Evolutionary conservation across 306 rosid species (phyloP), one percentile per base, ranked within the genome.

Genomic region (Vachellia collinsii): DNA sequence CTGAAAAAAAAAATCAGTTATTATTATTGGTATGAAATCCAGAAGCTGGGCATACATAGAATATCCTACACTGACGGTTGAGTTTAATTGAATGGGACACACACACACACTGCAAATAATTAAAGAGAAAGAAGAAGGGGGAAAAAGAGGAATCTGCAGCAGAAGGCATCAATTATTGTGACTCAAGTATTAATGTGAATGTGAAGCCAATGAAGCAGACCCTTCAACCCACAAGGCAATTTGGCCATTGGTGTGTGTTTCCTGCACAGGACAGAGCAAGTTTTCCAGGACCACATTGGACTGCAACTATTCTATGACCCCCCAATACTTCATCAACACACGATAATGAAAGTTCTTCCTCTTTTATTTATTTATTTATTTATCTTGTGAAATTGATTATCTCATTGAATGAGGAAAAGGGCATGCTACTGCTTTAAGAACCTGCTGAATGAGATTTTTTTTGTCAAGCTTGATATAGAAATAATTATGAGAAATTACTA

Each of bases 221-320:
- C 74, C 50, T 75, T 56, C 67, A 79, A 70, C 83, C 74, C 59
- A 81, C 20, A 56, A 61, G 61, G 72, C 80, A 75, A 29, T 42
- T 56, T 64, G 75, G 25, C 54, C 58, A 58, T 74, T 58, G 80
- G 43, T 25, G 38, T 65, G 44, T 70, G 83, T 78, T 83, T 81
- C 64, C 73, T 43, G 80, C 82, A 42, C 74, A 68, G 65, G 81
- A 14, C 70, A 81, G 67, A 14, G 63, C 29, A 77, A 75, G 75
- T 48, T 85, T 85, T 76, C 54, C 59, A 79, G 86, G 83, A 79
- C 84, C 84, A 79, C 88, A 82, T 63, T 19, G 48, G 82, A 67
- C 67, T 69, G 54, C 44, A 81, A 58, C 77, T 66, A 75, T 62
- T 82, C 71, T 42, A 63, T 75, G 76, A 69, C 29, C 25, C 72